Conservation (phyloP, 2,329 filamentous ascomycete species). For the Trichoderma endophyticum region DNA sequence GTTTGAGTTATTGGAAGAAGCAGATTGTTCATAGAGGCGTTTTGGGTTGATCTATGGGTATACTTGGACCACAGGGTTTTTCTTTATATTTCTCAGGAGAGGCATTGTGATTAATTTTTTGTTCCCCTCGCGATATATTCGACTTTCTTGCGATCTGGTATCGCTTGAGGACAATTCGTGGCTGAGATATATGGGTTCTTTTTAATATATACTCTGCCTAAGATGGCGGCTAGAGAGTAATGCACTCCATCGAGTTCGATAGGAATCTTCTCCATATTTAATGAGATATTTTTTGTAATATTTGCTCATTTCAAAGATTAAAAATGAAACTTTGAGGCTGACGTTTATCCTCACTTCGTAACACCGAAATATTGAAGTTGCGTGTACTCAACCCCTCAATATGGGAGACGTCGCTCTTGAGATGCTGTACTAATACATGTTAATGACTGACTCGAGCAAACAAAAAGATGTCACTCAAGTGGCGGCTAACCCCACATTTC, state of each 20-base stretch:
- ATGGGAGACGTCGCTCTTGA: not conserved
- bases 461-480: not conserved
- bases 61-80: not conserved
- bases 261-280: not conserved
- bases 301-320: not conserved
- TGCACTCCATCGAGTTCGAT: not conserved
- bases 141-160: not conserved
- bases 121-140: not conserved
- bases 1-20: not conserved
- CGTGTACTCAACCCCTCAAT: not conserved
- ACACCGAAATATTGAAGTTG: not conserved
- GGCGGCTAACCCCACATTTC: not conserved
- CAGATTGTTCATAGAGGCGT: not conserved
- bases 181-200: not conserved
- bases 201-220: not conserved
- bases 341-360: not conserved
- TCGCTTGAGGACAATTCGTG: not conserved
- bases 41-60: not conserved
- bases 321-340: not conserved
- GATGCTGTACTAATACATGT: not conserved
- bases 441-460: not conserved
- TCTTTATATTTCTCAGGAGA: not conserved
- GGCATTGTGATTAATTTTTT: not conserved
- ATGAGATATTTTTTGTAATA: too few species aligned
- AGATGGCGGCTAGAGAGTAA: not conserved